A percentile compares a stretch with the other conserved stretches of the same genome.
Evolutionary conservation across 192 early-diverging fungal genomes (phyloP).

Genomic region (Linnemannia hyalina): DNA sequence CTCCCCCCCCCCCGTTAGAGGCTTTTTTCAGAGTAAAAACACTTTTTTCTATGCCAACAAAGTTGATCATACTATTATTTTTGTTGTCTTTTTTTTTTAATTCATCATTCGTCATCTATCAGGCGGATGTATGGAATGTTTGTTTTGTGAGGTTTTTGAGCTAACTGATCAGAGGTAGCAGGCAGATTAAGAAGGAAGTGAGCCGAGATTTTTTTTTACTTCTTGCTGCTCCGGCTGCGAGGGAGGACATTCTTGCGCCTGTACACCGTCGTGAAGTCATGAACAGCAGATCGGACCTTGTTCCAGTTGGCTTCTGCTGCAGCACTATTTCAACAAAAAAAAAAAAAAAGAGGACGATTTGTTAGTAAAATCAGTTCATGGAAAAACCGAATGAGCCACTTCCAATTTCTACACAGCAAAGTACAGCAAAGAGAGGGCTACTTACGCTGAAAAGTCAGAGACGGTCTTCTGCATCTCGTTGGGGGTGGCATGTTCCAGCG

Average conservation of each 20-base stretch:
- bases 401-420: not conserved
- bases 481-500: slow-evolving; percentile 57
- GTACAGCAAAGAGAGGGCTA: not conserved
- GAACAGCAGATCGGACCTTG: slow-evolving; percentile 64
- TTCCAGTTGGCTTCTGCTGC: slow-evolving; percentile 64
- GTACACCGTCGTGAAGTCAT: slow-evolving; percentile 71
- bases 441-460: slow-evolving; percentile 70
- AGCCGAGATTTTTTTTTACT: slow-evolving; percentile 11
- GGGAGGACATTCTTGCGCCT: slow-evolving; percentile 63
- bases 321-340: slow-evolving; percentile 54
- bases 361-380: not conserved
- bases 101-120: not conserved
- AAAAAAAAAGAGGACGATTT: not conserved
- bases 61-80: not conserved
- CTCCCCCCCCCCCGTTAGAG: no score
- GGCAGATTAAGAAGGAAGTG: no score
- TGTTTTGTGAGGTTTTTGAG: no score
- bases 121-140: not conserved
- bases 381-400: not conserved
- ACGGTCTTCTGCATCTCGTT: slow-evolving; percentile 65
- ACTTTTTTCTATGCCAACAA: not conserved
- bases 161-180: no score
- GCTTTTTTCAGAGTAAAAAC: not conserved
- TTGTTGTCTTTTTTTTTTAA: not conserved
- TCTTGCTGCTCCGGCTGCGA: slow-evolving; percentile 37